A percentile compares a stretch with the other conserved stretches of the same genome.
These are phyloP conservation scores for Mycogone perniciosa DNA, from an alignment of 2,329 filamentous ascomycete species.

Conservation along the genomic window DNA sequence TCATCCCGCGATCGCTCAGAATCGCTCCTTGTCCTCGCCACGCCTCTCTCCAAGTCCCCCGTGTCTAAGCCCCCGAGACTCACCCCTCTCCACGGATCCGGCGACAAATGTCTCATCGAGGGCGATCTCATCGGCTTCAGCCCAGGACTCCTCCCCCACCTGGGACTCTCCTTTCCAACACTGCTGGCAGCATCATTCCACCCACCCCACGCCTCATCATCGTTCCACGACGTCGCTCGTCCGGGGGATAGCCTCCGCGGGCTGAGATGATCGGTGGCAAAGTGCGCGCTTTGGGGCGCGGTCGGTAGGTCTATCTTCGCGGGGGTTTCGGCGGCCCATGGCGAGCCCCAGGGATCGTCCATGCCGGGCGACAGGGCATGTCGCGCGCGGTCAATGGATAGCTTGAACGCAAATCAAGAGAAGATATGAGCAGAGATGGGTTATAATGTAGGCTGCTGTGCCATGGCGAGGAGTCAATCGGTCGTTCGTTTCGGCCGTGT, in stretches of 20 bases:
- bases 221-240: constrained; percentile 24
- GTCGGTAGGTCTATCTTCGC: constrained; percentile 32
- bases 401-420: background rate
- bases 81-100: constrained; percentile 22
- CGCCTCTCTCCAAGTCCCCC: constrained; percentile 19
- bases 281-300: constrained; percentile 27
- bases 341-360: constrained; percentile 59
- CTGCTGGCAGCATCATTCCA: constrained; percentile 25
- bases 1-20: constrained; percentile 16
- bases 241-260: constrained; percentile 19
- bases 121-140: constrained; percentile 22
- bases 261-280: constrained; percentile 20
- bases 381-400: constrained; percentile 17
- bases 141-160: constrained; percentile 29
- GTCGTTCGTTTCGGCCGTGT: too few species aligned
- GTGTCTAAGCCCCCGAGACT: constrained; percentile 17
- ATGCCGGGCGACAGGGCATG: constrained; percentile 37
- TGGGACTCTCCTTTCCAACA: constrained; percentile 19
- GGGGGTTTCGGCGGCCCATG: constrained; percentile 42
- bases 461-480: constrained; percentile 1
- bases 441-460: background rate
- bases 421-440: background rate
- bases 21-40: constrained; percentile 9
- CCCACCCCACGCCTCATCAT: constrained; percentile 27
- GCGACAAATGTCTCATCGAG: constrained; percentile 22